Evolutionary conservation across 2,329 filamentous ascomycete species (phyloP).

Genomic region (Didymella exigua): DNA sequence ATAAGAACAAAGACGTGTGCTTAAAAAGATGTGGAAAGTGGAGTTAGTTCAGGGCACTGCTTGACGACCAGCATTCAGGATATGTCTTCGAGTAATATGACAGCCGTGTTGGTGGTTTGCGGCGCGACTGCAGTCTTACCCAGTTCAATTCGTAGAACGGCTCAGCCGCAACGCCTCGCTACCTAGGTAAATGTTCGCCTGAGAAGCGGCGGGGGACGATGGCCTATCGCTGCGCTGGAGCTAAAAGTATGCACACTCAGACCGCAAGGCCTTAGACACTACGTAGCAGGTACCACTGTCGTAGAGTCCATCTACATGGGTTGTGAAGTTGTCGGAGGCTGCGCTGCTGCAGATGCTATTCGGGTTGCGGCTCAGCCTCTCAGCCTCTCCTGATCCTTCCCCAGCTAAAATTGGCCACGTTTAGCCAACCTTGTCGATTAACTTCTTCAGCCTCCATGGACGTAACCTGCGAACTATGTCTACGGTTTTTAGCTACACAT

Average conservation of each 20-base stretch:
- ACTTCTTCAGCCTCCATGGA: not conserved
- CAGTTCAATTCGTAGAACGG: not conserved
- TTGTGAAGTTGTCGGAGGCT: not conserved
- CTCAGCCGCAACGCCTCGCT: constrained; percentile 18
- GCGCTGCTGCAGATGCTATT: not conserved
- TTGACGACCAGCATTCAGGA: not conserved
- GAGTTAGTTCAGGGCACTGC: not conserved
- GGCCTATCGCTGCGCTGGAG: constrained; percentile 3
- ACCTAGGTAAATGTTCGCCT: constrained; percentile 5
- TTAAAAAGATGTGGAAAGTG: not conserved
- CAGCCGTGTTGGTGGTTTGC: not conserved
- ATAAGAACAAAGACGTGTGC: not conserved
- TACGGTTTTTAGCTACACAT: not conserved
- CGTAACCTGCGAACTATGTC: not conserved
- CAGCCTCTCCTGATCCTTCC: constrained; percentile 3
- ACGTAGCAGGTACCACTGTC: not conserved
- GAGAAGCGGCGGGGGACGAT: not conserved
- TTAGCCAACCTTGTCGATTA: not conserved
- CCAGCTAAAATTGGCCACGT: not conserved
- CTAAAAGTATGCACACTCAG: not conserved
- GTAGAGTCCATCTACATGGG: not conserved
- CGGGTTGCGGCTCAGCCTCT: constrained; percentile 11
- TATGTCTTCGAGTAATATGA: constrained; percentile 2
- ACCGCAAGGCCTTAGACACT: not conserved
- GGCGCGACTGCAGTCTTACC: constrained; percentile 5